These are phyloP conservation scores for Kodamaea lidongshanica DNA, from an alignment of 805 yeast genomes.

Conservation along the genomic window DNA sequence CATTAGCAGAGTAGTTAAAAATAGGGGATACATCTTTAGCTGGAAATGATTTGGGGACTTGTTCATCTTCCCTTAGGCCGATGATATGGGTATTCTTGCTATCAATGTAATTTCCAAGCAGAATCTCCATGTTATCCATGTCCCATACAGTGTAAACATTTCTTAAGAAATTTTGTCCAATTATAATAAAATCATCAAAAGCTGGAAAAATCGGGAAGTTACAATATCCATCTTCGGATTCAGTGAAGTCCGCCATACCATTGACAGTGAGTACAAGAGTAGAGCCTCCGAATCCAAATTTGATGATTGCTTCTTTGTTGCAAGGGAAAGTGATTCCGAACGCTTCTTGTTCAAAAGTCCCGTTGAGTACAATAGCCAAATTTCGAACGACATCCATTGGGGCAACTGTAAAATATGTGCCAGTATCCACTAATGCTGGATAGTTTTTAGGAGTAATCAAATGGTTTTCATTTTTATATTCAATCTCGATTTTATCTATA, in stretches of 20 bases:
- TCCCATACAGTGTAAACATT: slow-evolving; percentile 5
- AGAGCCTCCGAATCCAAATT: slow-evolving; percentile 2
- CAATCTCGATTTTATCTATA: slow-evolving; percentile 5
- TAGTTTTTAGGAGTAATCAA: slow-evolving; percentile 5
- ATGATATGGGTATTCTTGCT: neutral
- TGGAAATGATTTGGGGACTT: neutral
- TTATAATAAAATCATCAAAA: slow-evolving; percentile 2
- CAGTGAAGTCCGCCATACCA: slow-evolving; percentile 1
- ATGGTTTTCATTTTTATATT: slow-evolving; percentile 1
- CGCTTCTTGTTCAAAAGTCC: neutral
- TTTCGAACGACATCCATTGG: slow-evolving; percentile 7
- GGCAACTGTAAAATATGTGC: slow-evolving; percentile 6
- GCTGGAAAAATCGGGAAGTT: neutral
- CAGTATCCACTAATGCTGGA: slow-evolving; percentile 8
- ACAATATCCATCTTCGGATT: slow-evolving; percentile 1
- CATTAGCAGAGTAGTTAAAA: too few species aligned
- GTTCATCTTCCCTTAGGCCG: slow-evolving; percentile 2
- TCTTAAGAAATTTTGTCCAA: slow-evolving; percentile 4
- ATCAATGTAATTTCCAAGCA: slow-evolving; percentile 3
- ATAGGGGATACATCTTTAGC: slow-evolving; percentile 1
- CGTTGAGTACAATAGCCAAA: slow-evolving; percentile 1
- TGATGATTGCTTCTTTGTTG: slow-evolving; percentile 1
- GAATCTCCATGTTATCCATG: slow-evolving; percentile 6
- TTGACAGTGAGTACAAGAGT: neutral
- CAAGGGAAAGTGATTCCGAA: slow-evolving; percentile 1